Conservation (phyloP, 2,329 filamentous ascomycete genomes). For the Colletotrichum lentis region DNA sequence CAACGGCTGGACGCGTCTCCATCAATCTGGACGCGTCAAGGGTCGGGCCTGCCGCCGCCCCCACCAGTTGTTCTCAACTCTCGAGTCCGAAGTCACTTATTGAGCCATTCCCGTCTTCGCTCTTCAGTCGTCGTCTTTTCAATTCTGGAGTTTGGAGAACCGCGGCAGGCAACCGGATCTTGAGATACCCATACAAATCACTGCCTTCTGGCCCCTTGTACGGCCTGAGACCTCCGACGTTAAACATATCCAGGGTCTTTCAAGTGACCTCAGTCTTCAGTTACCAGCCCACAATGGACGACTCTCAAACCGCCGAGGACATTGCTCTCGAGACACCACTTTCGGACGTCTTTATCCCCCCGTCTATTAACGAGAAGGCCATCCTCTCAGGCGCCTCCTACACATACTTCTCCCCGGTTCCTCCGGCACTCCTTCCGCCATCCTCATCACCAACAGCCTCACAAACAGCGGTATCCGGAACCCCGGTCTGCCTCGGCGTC, state of each 20-base stretch:
- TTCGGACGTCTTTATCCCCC: constrained; percentile 66
- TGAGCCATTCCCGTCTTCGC: neutral
- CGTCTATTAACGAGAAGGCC: constrained; percentile 67
- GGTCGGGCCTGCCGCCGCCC: constrained; percentile 6
- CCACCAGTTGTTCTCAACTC: neutral
- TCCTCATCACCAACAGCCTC: constrained; percentile 40
- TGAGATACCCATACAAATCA: neutral
- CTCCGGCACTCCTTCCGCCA: constrained; percentile 63
- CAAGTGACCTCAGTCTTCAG: neutral
- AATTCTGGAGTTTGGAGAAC: neutral
- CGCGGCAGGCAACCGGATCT: too few relatives aligned
- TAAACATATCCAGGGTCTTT: neutral
- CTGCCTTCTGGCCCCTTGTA: too few relatives aligned
- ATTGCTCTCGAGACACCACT: constrained; percentile 47
- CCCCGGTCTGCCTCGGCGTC: constrained; percentile 78
- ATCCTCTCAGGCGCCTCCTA: constrained; percentile 74
- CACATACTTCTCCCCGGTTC: constrained; percentile 75
- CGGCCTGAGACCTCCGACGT: neutral
- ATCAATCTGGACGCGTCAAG: constrained; percentile 41
- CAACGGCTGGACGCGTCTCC: constrained; percentile 37
- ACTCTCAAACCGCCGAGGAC: constrained; percentile 50
- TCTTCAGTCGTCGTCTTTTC: neutral
- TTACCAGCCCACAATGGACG: constrained; percentile 47
- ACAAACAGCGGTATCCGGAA: constrained; percentile 20
- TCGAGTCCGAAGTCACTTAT: neutral